Base-by-base conservation (phyloP, 352 stramenopile genomes). In the Vaucheria bursata region DNA sequence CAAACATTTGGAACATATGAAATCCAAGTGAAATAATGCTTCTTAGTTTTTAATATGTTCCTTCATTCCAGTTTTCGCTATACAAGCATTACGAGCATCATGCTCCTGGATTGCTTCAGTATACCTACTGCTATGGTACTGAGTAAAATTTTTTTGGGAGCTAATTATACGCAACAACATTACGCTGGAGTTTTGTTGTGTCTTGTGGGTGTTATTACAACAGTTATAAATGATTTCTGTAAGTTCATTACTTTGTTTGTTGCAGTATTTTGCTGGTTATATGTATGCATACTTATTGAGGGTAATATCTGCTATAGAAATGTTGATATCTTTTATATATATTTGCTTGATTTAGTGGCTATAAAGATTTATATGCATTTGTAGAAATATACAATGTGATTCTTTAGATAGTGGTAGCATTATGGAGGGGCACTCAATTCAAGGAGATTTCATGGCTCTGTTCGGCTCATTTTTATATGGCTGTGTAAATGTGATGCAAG, bases 41-140 rank as follows among this genome's bases (percentile, higher is more conserved):
- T 45, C 31, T 50, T 12, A 50, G n/a, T n/a, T 50, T 50, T 49
- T 6, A 70, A 6, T 49, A 12, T 50, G 59, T 12, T 49, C 59
- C 6, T 70, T 35, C 35, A 18, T 6, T 35, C 59, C n/a, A 93
- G 92, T 1, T 97, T 97, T 84, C 89, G 94, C 67, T 97, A 96
- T 85, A 98, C 95, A 52, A 95, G 89, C 5, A 93, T 98, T 76
- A 96, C 93, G 29, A 97, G 91, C 75, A 89, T 94, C 12, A 97
- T 96, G 87, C 87, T 99, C 77, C 87, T 98, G 37, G 92, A 97
- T 77, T 97, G 92, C 73, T 95, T 98, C 73, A 94, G 92, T 0
- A 96, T 98, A 40, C 92, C 95, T 0, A 73, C 38, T 31, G 78
- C 93, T 6, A 97, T 98, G 91, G 67, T 97, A 34, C 89, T 98